Evolutionary conservation across 768 basidiomycete species (phyloP).

Genomic region (Lepiota venenata): DNA sequence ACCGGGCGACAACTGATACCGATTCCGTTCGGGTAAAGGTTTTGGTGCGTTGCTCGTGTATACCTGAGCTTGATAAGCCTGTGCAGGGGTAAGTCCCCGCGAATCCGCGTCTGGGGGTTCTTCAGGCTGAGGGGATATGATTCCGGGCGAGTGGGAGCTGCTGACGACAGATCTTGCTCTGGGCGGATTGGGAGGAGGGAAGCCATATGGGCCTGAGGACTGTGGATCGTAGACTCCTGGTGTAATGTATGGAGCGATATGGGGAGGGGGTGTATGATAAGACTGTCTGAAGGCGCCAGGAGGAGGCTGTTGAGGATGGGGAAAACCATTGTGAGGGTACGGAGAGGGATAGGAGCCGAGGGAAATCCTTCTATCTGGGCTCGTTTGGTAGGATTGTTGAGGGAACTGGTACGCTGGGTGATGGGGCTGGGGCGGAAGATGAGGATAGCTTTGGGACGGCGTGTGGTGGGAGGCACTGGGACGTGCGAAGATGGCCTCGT

Average conservation of each 20-base stretch:
- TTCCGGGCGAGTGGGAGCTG: constrained; percentile 32
- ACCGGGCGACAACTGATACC: constrained; percentile 24
- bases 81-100: constrained; percentile 66
- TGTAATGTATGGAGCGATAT: constrained; percentile 20
- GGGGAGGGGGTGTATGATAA: constrained; percentile 31
- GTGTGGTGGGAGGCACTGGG: constrained; percentile 58
- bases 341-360: constrained; percentile 34
- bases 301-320: constrained; percentile 18
- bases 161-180: constrained; percentile 52
- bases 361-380: constrained; percentile 46
- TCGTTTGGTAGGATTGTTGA: constrained; percentile 23
- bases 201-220: constrained; percentile 23
- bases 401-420: constrained; percentile 16
- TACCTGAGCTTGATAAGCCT: constrained; percentile 79
- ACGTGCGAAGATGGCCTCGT: constrained; percentile 86
- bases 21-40: constrained; percentile 25
- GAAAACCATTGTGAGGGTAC: constrained; percentile 21
- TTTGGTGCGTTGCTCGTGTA: constrained; percentile 42
- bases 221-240: constrained; percentile 22
- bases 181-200: constrained; percentile 29
- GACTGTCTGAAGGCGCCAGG: constrained; percentile 33
- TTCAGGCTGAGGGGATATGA: constrained; percentile 44
- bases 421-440: constrained; percentile 23
- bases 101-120: constrained; percentile 50
- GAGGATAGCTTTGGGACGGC: constrained; percentile 21